A percentile compares a stretch with the other conserved stretches of the same genome.
phyloP scores from a whole-genome alignment of 2,329 filamentous ascomycete genomes.

The Emergomyces africanus region DNA sequence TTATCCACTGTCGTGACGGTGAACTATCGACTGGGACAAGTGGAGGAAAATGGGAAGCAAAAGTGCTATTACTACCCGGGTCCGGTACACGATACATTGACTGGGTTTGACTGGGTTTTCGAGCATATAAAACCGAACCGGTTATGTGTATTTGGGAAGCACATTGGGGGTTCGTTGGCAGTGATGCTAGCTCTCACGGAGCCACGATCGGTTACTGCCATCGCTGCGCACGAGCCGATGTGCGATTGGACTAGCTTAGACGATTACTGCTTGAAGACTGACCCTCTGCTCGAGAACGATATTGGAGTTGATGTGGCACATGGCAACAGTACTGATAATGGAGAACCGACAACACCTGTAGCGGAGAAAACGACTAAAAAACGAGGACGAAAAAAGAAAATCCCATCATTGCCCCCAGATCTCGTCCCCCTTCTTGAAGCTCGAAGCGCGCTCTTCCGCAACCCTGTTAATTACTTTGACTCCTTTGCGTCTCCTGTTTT shows the following conservation, averaged over 20 bases:
- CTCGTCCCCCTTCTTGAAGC: conserved; percentile 25
- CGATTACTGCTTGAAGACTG: conserved; percentile 22
- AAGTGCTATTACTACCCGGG: conserved; percentile 21
- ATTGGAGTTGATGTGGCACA: not conserved
- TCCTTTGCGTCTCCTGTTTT: conserved; percentile 30
- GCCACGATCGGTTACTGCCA: conserved; percentile 19
- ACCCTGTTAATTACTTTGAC: conserved; percentile 30
- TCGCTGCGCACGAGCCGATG: conserved; percentile 23
- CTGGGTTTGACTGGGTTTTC: conserved; percentile 28
- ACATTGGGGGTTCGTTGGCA: conserved; percentile 30
- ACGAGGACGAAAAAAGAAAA: conserved; percentile 10
- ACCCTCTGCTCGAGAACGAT: conserved; percentile 1
- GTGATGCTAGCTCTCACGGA: conserved; percentile 33
- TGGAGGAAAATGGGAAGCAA: not conserved
- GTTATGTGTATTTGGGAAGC: conserved; percentile 22
- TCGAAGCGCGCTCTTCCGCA: conserved; percentile 24
- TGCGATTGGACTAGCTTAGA: conserved; percentile 31
- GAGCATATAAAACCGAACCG: conserved; percentile 18
- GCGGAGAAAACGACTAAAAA: conserved; percentile 1
- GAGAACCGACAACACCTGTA: not conserved
- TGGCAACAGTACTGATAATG: conserved; percentile 1
- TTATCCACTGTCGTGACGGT: conserved; percentile 27
- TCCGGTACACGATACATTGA: conserved; percentile 28
- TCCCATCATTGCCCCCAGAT: conserved; percentile 16
- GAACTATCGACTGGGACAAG: conserved; percentile 26